Evolutionary conservation across 176 grass and related monocot species (phyloP).

Genomic region (Oryza officinalis): DNA sequence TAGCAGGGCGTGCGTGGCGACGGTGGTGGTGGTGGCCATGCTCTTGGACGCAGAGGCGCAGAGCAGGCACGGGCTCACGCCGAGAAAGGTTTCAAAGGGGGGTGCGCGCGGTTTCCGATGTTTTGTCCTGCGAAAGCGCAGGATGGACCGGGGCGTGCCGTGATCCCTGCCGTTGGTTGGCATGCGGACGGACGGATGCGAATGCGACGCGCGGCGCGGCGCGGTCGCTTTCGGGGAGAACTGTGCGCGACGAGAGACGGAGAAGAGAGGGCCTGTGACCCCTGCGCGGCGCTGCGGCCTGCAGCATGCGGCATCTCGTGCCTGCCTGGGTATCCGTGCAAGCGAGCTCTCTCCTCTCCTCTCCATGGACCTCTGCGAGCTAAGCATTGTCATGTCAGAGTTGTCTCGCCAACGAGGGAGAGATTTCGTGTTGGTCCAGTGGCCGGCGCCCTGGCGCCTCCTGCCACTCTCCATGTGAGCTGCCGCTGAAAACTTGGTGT

Average conservation of each 20-base stretch:
- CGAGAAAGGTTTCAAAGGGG: conserved; percentile 29
- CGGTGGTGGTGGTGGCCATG: background rate
- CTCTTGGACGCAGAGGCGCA: conserved; percentile 23
- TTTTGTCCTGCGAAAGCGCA: background rate
- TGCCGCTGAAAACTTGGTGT: too few relatives aligned
- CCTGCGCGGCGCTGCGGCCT: background rate
- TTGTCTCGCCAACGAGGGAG: background rate
- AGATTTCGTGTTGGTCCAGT: background rate
- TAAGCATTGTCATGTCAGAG: background rate
- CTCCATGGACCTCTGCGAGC: background rate
- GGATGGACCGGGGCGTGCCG: background rate
- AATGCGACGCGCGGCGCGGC: background rate
- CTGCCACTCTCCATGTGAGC: background rate
- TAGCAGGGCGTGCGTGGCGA: conserved; percentile 15
- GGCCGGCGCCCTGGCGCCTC: background rate
- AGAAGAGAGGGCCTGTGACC: background rate
- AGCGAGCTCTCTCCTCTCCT: too few relatives aligned
- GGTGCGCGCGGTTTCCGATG: conserved; percentile 32
- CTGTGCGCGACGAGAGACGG: conserved; percentile 9
- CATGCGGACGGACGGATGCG: background rate
- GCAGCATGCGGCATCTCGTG: conserved; percentile 14
- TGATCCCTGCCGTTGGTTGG: conserved; percentile 20
- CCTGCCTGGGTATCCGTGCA: conserved; percentile 18
- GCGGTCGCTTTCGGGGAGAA: conserved; percentile 32
- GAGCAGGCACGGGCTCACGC: conserved; percentile 8